A percentile compares a stretch with the other conserved stretches of the same genome.
phyloP scores from a whole-genome alignment of 345 rosid genomes.

The Crucihimalaya himalaica region DNA sequence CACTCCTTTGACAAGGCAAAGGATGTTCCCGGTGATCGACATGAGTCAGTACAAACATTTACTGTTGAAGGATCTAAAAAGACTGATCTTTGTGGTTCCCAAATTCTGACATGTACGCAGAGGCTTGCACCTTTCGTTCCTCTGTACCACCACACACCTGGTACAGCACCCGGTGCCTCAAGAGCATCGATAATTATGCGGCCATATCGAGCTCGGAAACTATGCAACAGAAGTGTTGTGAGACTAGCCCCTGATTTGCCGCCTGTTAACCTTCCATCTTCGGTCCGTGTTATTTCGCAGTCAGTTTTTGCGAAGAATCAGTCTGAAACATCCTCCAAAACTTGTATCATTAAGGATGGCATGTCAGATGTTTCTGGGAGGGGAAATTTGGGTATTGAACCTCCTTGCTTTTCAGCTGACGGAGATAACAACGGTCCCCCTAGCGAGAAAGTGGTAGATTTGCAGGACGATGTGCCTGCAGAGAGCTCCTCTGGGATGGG shows the following conservation, averaged over 20 bases:
- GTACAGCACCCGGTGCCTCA: constrained; percentile 31
- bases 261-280: constrained; percentile 88
- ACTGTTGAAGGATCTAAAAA: constrained; percentile 42
- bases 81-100: constrained; percentile 40
- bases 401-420: constrained; percentile 40
- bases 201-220: constrained; percentile 53
- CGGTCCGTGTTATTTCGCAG: constrained; percentile 80
- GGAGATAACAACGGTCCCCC: constrained; percentile 40
- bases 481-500: constrained; percentile 52
- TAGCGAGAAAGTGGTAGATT: constrained; percentile 39
- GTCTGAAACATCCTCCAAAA: constrained; percentile 45
- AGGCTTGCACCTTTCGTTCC: constrained; percentile 40
- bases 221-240: constrained; percentile 57
- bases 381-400: constrained; percentile 42
- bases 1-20: constrained; percentile 39
- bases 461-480: constrained; percentile 45
- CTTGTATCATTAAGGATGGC: constrained; percentile 37
- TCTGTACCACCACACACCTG: constrained; percentile 37
- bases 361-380: constrained; percentile 42
- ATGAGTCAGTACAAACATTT: constrained; percentile 22
- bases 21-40: constrained; percentile 34
- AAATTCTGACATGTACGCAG: constrained; percentile 37
- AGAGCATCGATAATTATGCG: constrained; percentile 47
- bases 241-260: constrained; percentile 95
- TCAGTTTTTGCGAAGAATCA: constrained; percentile 56